phyloP scores from a whole-genome alignment of 371 early-diverging fungal species.

The Rozella allomycis region DNA sequence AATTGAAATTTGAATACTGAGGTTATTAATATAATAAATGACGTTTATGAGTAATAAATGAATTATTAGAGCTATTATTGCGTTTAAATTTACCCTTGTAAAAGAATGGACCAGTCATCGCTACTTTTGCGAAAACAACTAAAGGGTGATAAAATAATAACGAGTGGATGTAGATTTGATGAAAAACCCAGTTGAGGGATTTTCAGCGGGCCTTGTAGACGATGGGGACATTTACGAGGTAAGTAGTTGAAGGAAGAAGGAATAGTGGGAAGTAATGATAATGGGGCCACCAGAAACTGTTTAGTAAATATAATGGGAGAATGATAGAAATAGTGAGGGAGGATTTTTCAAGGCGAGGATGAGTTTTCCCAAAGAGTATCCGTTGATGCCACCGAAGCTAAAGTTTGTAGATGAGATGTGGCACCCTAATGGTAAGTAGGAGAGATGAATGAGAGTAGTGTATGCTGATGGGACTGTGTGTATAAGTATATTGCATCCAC shows the following conservation, averaged over 20 bases:
- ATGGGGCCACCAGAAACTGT: constrained; percentile 72
- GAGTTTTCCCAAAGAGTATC: constrained; percentile 43
- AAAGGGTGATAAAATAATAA: constrained; percentile 14
- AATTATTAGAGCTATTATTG: no score
- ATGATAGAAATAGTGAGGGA: no score
- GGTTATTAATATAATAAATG: no score
- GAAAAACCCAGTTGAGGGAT: constrained; percentile 50
- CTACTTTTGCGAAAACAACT: constrained; percentile 33
- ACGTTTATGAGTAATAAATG: no score
- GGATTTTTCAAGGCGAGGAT: constrained; percentile 73
- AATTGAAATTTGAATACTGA: no score
- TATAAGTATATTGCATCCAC: constrained; percentile 19
- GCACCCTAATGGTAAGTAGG: constrained; percentile 43
- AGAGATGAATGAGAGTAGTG: no score
- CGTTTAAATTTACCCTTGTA: no score
- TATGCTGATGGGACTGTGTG: constrained; percentile 16
- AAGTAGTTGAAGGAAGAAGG: no score
- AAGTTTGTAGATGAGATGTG: constrained; percentile 55
- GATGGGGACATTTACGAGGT: constrained; percentile 44
- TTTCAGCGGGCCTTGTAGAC: constrained; percentile 49
- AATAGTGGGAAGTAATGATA: constrained; percentile 71
- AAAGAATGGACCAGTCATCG: constrained; percentile 7
- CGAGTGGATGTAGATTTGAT: constrained; percentile 22
- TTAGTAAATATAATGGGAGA: no score
- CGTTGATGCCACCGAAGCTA: constrained; percentile 59